phyloP scores from a whole-genome alignment of 371 early-diverging fungal species.

The Parasitella parasitica region DNA sequence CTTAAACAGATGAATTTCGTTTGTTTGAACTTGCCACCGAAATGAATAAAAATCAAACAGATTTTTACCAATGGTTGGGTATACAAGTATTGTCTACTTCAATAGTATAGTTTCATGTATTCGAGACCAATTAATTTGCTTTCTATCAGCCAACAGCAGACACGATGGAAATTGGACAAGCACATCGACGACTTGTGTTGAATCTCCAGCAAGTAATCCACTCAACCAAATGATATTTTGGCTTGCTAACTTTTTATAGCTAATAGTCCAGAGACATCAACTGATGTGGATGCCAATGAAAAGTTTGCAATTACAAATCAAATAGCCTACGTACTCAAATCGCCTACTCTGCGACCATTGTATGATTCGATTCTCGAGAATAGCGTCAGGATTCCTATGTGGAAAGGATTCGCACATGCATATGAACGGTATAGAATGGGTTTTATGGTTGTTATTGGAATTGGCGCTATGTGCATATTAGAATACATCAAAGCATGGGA shows the following conservation, averaged over 20 bases:
- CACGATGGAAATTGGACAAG: constrained; percentile 13
- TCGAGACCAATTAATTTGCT: neutral
- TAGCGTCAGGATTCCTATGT: neutral
- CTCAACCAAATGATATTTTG: neutral
- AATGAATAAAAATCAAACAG: constrained; percentile 2
- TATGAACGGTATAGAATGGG: constrained; percentile 2
- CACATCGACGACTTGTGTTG: constrained; percentile 13
- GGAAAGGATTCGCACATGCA: constrained; percentile 14
- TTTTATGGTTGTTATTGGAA: constrained; percentile 2
- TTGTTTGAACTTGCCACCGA: constrained; percentile 13
- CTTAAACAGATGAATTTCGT: constrained; percentile 5
- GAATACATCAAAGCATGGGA: constrained; percentile 22
- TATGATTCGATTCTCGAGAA: constrained; percentile 9
- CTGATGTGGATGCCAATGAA: neutral
- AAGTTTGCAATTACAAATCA: constrained; percentile 12
- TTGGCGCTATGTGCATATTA: neutral
- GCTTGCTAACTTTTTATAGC: neutral
- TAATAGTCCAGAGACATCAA: constrained; percentile 6
- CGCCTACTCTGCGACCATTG: constrained; percentile 1
- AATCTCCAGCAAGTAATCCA: constrained; percentile 9
- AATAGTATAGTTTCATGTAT: neutral
- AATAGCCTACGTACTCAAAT: constrained; percentile 6
- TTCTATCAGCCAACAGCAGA: constrained; percentile 9
- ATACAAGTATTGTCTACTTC: constrained; percentile 4
- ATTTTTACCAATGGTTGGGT: constrained; percentile 19